Conservation (phyloP, 305 asterid species). For the Plantago rigida region DNA sequence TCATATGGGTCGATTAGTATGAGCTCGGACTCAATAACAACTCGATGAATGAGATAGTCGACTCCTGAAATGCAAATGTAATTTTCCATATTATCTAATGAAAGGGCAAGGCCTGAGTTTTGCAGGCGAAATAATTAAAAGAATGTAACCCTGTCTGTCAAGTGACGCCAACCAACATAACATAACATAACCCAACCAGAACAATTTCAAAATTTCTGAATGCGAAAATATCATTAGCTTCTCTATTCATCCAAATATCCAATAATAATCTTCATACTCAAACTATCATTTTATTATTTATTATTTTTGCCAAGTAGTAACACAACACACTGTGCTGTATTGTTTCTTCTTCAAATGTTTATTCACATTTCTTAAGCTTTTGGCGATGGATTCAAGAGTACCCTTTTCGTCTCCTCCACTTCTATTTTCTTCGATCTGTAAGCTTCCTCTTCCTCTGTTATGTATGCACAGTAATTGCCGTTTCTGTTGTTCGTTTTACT, state of each 20-base stretch:
- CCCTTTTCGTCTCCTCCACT: slow-evolving; percentile 29
- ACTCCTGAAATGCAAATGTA: too few relatives aligned
- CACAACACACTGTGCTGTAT: not conserved
- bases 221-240: too few relatives aligned
- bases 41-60: too few relatives aligned
- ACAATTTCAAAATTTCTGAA: not conserved
- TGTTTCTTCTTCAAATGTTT: slow-evolving; percentile 12
- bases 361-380: slow-evolving; percentile 22
- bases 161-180: not conserved
- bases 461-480: slow-evolving; percentile 23
- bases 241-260: too few relatives aligned
- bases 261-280: too few relatives aligned
- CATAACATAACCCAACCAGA: not conserved
- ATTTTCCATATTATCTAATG: too few relatives aligned
- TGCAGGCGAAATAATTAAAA: not conserved
- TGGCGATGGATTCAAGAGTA: slow-evolving; percentile 40
- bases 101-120: too few relatives aligned
- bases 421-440: slow-evolving; percentile 47
- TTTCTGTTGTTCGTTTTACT: slow-evolving; percentile 19
- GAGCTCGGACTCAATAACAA: too few relatives aligned
- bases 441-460: slow-evolving; percentile 29
- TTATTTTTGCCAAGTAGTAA: not conserved
- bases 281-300: too few relatives aligned
- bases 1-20: too few relatives aligned
- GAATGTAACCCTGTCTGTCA: not conserved